Evolutionary conservation across 1,284 basidiomycete species (phyloP).

Genomic region (Volvariella surrecta): DNA sequence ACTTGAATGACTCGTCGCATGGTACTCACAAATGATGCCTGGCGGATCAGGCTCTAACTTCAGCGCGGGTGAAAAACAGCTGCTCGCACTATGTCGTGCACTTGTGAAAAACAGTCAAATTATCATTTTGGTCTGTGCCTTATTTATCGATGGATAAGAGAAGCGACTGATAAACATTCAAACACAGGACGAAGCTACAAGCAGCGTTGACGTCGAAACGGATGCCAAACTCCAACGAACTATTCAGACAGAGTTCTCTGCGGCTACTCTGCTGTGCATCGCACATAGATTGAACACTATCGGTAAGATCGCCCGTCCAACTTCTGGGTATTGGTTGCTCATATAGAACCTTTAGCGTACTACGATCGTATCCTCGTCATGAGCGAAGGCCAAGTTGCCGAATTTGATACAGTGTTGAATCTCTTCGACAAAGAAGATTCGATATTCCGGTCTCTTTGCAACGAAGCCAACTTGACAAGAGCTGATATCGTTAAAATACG

Average conservation of each 20-base stretch:
- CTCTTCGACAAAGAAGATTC: constrained; percentile 63
- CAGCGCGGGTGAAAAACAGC: constrained; percentile 72
- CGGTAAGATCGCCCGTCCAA: constrained; percentile 21
- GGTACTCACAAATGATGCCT: background rate
- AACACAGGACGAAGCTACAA: constrained; percentile 70
- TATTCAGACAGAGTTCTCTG: constrained; percentile 62
- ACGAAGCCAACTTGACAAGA: constrained; percentile 54
- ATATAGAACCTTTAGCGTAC: constrained; percentile 33
- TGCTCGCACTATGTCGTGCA: constrained; percentile 66
- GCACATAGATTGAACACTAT: constrained; percentile 77
- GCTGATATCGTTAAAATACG: constrained; percentile 28
- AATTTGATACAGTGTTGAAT: constrained; percentile 73
- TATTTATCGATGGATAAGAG: too few species aligned
- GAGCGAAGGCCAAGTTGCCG: constrained; percentile 59
- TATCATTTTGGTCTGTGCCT: constrained; percentile 47
- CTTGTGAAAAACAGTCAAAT: constrained; percentile 64
- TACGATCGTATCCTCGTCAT: constrained; percentile 76
- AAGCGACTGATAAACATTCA: constrained; percentile 8
- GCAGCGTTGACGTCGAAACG: constrained; percentile 79
- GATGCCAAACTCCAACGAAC: constrained; percentile 72
- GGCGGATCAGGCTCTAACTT: constrained; percentile 51
- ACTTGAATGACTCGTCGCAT: constrained; percentile 11
- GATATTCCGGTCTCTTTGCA: constrained; percentile 71
- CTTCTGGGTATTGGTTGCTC: background rate
- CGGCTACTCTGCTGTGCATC: constrained; percentile 55